Evolutionary conservation across 2,329 filamentous ascomycete genomes (phyloP), one percentile per base, ranked within the genome.

Genomic region (Exophiala viscosa): DNA sequence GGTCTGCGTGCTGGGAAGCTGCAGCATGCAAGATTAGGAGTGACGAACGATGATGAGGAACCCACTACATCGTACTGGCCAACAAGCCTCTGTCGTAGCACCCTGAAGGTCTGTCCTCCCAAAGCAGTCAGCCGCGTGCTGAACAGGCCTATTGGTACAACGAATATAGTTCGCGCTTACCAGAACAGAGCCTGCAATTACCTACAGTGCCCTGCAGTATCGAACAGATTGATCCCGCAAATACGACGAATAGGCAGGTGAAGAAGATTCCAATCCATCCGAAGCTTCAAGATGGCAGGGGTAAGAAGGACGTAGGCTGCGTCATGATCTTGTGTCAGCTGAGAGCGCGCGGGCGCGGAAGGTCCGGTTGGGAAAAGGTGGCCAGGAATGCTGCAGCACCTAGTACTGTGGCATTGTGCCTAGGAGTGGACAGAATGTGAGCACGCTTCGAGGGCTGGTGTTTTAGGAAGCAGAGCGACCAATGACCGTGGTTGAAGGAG

Each of bases 51-150:
- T 38, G 31, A 35, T n/a, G n/a, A 23, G 9, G 42, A 23, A 6
- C 38, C 5, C 23, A 28, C 23, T 28, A 28, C 5, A 28, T 7
- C 23, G 23, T 23, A 42, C 40, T 42, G 3, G 28, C 44, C 14
- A 10, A 5, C 32, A 39, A 41, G 48, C 45, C 47, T 42, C 38
- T 50, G 52, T 47, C 56, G 56, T 59, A 50, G 56, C 53, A 59
- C 56, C 50, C 51, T 50, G 50, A 56, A 40, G 3, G 10, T 53
- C 36, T 55, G 40, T 44, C 52, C 53, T 51, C 47, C 46, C 42
- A 50, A 52, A 47, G 56, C 50, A 49, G 48, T 49, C 56, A 56
- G 56, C 56, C 56, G 55, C 50, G 56, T 48, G 52, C 41, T 18
- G 36, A 36, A 46, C 23, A 31, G 38, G 39, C 54, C 49, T 36